A percentile compares a stretch with the other conserved stretches of the same genome.
Conservation (phyloP, 2,329 filamentous ascomycete species). For the Cladosporium sp. region DNA sequence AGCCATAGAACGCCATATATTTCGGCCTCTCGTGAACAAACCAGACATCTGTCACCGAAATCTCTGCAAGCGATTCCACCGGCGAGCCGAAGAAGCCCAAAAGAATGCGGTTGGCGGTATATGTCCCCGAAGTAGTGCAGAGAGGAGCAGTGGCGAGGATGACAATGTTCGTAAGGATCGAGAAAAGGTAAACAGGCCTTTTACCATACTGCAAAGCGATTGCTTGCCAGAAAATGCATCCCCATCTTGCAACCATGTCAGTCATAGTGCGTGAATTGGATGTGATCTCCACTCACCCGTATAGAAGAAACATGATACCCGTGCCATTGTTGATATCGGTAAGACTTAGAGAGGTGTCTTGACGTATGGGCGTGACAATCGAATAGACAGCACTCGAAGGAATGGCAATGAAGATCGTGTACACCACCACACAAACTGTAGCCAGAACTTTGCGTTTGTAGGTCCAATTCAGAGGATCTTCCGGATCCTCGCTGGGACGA, state of each 20-base stretch:
- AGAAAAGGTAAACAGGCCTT: slow-evolving; percentile 44
- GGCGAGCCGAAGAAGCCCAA: slow-evolving; percentile 46
- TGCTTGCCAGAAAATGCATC: slow-evolving; percentile 49
- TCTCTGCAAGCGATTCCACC: slow-evolving; percentile 44
- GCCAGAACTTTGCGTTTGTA: slow-evolving; percentile 39
- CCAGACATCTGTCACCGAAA: slow-evolving; percentile 26
- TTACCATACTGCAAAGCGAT: slow-evolving; percentile 51
- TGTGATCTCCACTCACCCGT: background rate
- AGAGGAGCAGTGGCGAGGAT: slow-evolving; percentile 43
- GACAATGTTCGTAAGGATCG: slow-evolving; percentile 36
- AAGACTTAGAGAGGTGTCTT: slow-evolving; percentile 44
- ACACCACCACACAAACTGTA: slow-evolving; percentile 40
- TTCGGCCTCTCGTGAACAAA: slow-evolving; percentile 29
- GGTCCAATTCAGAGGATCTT: slow-evolving; percentile 37
- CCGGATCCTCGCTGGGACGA: slow-evolving; percentile 40
- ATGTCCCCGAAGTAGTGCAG: slow-evolving; percentile 41
- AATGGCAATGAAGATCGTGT: slow-evolving; percentile 47
- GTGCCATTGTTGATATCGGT: slow-evolving; percentile 45
- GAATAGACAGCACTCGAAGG: slow-evolving; percentile 47
- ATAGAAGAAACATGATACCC: slow-evolving; percentile 26
- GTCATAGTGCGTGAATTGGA: background rate
- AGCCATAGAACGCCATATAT: slow-evolving; percentile 27
- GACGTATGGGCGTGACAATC: slow-evolving; percentile 44
- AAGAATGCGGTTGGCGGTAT: slow-evolving; percentile 44
- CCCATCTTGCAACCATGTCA: slow-evolving; percentile 41